phyloP scores from a whole-genome alignment of 1,284 basidiomycete species.

The Fomitopsis schrenkii region DNA sequence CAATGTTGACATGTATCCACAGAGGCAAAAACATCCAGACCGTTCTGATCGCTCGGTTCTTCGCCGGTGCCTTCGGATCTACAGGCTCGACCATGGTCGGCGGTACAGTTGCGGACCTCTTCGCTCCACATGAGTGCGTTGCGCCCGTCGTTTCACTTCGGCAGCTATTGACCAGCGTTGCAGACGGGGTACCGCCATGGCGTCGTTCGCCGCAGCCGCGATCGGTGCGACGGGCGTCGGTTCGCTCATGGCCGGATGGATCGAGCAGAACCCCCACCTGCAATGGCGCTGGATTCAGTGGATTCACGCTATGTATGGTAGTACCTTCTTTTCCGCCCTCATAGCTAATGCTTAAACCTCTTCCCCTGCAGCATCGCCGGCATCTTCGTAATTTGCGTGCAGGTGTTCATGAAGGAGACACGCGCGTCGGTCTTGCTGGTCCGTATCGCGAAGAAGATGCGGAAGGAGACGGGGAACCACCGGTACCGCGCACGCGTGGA shows the following conservation, averaged over 20 bases:
- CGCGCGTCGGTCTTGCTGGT: slow-evolving; percentile 60
- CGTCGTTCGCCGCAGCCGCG: slow-evolving; percentile 55
- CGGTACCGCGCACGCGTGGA: slow-evolving; percentile 63
- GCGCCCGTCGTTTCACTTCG: background rate
- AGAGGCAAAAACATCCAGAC: slow-evolving; percentile 68
- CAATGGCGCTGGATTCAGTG: slow-evolving; percentile 84
- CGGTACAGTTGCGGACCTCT: slow-evolving; percentile 74
- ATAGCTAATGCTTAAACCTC: slow-evolving; percentile 2
- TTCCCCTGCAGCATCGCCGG: slow-evolving; percentile 37
- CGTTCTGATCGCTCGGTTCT: slow-evolving; percentile 62
- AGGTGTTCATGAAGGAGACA: slow-evolving; percentile 57
- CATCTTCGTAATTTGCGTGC: slow-evolving; percentile 38
- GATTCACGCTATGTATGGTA: slow-evolving; percentile 62
- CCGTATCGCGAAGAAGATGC: slow-evolving; percentile 51
- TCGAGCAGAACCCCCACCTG: slow-evolving; percentile 57
- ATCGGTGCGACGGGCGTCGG: slow-evolving; percentile 63
- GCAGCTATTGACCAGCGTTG: background rate
- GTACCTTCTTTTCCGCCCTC: background rate
- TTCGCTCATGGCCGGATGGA: slow-evolving; percentile 64
- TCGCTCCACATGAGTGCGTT: slow-evolving; percentile 50
- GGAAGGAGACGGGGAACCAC: slow-evolving; percentile 58
- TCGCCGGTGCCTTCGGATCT: slow-evolving; percentile 67
- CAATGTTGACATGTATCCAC: background rate
- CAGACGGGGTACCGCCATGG: slow-evolving; percentile 72
- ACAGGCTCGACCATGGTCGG: slow-evolving; percentile 76